phyloP scores from a whole-genome alignment of 345 rosid species.

The Erucastrum elatum region DNA sequence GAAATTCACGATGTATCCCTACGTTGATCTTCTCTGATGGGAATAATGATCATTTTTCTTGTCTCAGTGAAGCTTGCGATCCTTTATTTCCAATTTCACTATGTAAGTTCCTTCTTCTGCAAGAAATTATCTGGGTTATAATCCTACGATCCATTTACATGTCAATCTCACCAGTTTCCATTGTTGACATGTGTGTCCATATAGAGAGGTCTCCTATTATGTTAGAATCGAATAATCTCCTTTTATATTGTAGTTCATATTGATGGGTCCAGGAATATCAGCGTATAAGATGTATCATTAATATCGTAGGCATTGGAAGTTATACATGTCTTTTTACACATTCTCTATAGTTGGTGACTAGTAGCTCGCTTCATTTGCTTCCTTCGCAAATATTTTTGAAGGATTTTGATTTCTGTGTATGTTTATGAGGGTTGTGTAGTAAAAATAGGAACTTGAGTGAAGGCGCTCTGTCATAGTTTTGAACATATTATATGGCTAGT shows the following conservation, averaged over 20 bases:
- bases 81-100: slow-evolving; percentile 19
- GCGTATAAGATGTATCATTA: not conserved
- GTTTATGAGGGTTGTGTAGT: not conserved
- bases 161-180: not conserved
- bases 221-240: not conserved
- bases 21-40: not conserved
- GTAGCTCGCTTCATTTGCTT: not conserved
- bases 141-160: not conserved
- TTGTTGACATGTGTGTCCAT: not conserved
- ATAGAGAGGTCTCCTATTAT: not conserved
- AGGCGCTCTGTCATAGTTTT: not conserved
- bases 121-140: not conserved
- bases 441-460: too few relatives aligned
- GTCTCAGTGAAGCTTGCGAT: slow-evolving; percentile 6
- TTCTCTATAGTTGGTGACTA: not conserved
- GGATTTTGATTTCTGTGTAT: not conserved
- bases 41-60: not conserved
- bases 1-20: not conserved
- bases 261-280: not conserved
- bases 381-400: too few relatives aligned
- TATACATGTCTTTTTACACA: not conserved
- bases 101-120: slow-evolving; percentile 29
- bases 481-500: not conserved
- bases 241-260: not conserved
- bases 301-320: not conserved